Evolutionary conservation across 169 alveolate species (phyloP), one percentile per base, ranked within the genome.

Genomic region (Eimeria praecox): DNA sequence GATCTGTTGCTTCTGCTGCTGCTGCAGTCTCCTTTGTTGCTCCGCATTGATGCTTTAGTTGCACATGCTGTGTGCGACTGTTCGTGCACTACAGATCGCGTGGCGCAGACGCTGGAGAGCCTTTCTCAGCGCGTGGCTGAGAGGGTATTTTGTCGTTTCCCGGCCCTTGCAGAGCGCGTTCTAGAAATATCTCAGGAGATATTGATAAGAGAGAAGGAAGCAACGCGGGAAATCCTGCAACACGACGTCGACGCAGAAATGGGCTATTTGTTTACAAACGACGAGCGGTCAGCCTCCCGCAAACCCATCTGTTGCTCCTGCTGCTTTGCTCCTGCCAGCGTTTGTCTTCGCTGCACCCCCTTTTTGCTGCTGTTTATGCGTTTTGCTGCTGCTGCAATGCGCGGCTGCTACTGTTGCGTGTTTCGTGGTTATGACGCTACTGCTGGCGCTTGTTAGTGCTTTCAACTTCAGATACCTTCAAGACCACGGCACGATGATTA

Each of bases 201-300:
- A 3, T 97, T 99, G 52, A 75, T 90, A n/a, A 97, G 98, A 54
- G 99, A 98, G 94, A 97, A 98, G 77, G 99, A 98, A 94, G 98
- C 97, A 69, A 96, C 99, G 12, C 97, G 97, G 69, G 97, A 87
- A 30, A 97, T 99, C 40, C 96, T 99, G 42, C 99, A 99, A 90
- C 95, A 97, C 49, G 96, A 98, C 64, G 98, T 99, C 35, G 99
- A 98, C 44, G 97, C 98, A 62, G 99, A 95, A 96, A 75, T 90
- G 59, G 98, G 98, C 69, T 99, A 99, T 95, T 96, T 99, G 38
- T 99, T 99, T 96, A 99, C 99, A 1, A 99, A 99, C 94, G 99
- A 99, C 95, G 95, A 83, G 33, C 91, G 91, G 91, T 83, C 42
- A 49, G 91, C 6, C 12, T 33, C 27, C 82, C 40, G 3, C 87